phyloP scores from a whole-genome alignment of 2,329 filamentous ascomycete species.

The Penicillium concentricum region DNA sequence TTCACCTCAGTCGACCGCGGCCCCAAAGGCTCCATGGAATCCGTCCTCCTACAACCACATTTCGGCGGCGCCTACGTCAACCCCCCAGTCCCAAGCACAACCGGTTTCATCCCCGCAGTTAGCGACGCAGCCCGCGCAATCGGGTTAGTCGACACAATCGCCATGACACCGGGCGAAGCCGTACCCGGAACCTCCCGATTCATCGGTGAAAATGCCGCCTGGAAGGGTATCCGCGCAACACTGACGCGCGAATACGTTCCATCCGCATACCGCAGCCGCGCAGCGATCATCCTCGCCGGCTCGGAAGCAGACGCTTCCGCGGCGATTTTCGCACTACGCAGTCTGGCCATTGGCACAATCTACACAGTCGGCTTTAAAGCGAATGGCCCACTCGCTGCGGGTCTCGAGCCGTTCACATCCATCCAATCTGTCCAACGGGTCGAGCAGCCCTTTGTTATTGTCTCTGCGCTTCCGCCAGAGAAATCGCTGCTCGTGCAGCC shows the following conservation, averaged over 20 bases:
- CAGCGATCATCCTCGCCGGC: conserved; percentile 72
- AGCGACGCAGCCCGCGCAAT: conserved; percentile 77
- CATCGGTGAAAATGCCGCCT: conserved; percentile 77
- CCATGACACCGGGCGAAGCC: conserved; percentile 53
- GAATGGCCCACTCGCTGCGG: conserved; percentile 56
- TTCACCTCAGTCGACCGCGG: conserved; percentile 73
- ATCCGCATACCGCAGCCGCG: conserved; percentile 73
- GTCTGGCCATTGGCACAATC: conserved; percentile 72
- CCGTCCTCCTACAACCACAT: conserved; percentile 68
- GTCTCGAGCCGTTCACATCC: conserved; percentile 63
- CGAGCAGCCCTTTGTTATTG: conserved; percentile 76
- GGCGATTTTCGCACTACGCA: conserved; percentile 74
- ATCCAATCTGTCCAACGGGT: conserved; percentile 79
- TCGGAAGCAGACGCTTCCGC: conserved; percentile 74
- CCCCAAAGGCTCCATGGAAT: conserved; percentile 65
- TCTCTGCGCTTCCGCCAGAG: conserved; percentile 74
- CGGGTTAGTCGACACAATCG: conserved; percentile 78
- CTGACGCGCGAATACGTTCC: conserved; percentile 79
- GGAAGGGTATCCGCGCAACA: conserved; percentile 81
- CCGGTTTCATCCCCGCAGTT: conserved; percentile 62
- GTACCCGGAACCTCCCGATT: conserved; percentile 43
- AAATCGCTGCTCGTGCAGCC: conserved; percentile 78
- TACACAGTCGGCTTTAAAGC: conserved; percentile 81
- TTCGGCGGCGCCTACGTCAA: conserved; percentile 83
- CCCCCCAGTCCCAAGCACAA: conserved; percentile 62